Evolutionary conservation across 1,139 yeast genomes (phyloP), one percentile per base, ranked within the genome.

Genomic region (Yamadazyma mexicana): DNA sequence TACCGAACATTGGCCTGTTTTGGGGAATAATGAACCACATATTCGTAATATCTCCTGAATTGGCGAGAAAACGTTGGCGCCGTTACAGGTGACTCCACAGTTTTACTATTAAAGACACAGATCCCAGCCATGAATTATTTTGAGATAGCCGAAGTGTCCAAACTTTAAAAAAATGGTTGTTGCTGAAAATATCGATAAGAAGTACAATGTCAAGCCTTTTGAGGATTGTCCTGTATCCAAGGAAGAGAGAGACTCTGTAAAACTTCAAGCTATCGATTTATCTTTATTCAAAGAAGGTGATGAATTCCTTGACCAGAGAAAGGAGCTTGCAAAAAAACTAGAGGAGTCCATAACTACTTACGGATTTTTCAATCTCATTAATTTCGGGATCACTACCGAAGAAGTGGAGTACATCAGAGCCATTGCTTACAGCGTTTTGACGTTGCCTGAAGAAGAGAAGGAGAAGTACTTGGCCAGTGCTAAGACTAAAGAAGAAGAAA

Each of bases 331-430:
- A 1, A 37, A 46, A 1, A 48, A 55, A 35, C 54, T 69, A 14
- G 69, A 69, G 35, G 45, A 55, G n/a, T 65, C 77, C 1, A 54
- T 70, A 37, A 59, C 63, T 2, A 65, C 74, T 1, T 60, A 66
- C 42, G 80, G 80, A 0, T 75, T 75, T 43, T 73, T 75, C 57
- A 64, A 64, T 17, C 49, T 71, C 23, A 49, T 56, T 5, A 69
- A 69, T 40, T 71, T 62, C 47, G 77, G 76, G 0, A 58, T 64
- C 32, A 51, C 50, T 3, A 44, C 40, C 2, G 61, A 56, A 16
- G 52, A 58, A 28, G 49, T 68, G 14, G 67, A 59, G 12, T 54
- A 59, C 20, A 46, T 70, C 33, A 56, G 64, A 44, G 56, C 72
- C 1, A 52, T 71, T 23, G 67, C 71, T 2, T 73, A 69, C 41